phyloP scores from a whole-genome alignment of 139 green algal genomes.

The Coelastrella sp. region DNA sequence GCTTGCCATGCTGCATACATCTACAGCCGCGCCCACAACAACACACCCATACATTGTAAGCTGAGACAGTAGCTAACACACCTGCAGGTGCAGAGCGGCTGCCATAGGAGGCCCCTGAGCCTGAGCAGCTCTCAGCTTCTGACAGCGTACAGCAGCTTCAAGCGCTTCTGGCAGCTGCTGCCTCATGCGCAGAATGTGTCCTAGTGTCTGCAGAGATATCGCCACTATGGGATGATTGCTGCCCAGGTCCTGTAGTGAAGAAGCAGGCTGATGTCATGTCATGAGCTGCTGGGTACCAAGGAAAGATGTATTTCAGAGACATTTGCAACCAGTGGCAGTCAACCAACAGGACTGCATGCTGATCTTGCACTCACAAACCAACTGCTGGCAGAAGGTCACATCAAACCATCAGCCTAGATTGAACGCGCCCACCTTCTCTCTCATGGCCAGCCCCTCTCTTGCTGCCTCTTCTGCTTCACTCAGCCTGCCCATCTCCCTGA shows the following conservation, averaged over 20 bases:
- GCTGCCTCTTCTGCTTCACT: slow-evolving; percentile 35
- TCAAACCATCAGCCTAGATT: neutral
- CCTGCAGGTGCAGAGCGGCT: slow-evolving; percentile 46
- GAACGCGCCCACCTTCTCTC: slow-evolving; percentile 33
- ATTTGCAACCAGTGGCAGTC: too few relatives aligned
- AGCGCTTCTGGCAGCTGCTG: slow-evolving; percentile 41
- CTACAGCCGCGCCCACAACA: too few relatives aligned
- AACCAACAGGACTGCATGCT: too few relatives aligned
- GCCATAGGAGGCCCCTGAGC: slow-evolving; percentile 30
- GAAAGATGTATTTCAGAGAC: too few relatives aligned
- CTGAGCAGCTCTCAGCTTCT: neutral
- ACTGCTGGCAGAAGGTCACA: too few relatives aligned
- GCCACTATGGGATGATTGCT: slow-evolving; percentile 21
- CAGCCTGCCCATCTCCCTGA: slow-evolving; percentile 40
- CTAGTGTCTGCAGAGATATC: slow-evolving; percentile 48
- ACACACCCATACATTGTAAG: too few relatives aligned
- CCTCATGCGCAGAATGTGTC: slow-evolving; percentile 31
- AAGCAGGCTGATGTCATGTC: neutral
- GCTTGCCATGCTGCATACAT: too few relatives aligned
- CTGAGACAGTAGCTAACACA: neutral
- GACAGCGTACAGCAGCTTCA: slow-evolving; percentile 35
- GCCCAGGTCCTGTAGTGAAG: slow-evolving; percentile 36
- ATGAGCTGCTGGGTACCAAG: neutral
- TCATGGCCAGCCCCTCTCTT: slow-evolving; percentile 24
- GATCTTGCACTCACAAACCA: too few relatives aligned